phyloP scores from a whole-genome alignment of 2,329 filamentous ascomycete species.

The Plectosphaerella cucumerina region DNA sequence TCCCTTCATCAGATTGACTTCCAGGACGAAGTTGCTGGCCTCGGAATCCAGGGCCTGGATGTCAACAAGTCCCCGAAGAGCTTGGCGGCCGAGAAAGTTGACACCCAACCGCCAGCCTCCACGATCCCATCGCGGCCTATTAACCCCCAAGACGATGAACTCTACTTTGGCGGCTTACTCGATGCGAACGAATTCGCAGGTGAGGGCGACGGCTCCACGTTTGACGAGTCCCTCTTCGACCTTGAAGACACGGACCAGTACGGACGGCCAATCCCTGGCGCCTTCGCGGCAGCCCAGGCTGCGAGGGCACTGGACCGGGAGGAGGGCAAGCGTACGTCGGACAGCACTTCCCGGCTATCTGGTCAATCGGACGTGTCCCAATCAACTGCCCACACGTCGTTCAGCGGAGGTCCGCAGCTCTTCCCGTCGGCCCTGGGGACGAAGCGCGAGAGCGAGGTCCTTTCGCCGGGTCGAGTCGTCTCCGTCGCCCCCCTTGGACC shows the following conservation, averaged over 20 bases:
- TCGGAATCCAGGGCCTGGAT: slow-evolving; percentile 38
- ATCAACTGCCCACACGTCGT: slow-evolving; percentile 51
- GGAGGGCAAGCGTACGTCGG: slow-evolving; percentile 39
- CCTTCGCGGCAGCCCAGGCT: slow-evolving; percentile 50
- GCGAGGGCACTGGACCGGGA: slow-evolving; percentile 28
- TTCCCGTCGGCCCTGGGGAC: slow-evolving; percentile 4
- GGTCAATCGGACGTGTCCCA: slow-evolving; percentile 34
- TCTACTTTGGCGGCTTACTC: slow-evolving; percentile 58
- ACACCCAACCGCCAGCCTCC: background rate
- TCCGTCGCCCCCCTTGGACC: no score
- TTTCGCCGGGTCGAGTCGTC: slow-evolving; percentile 8
- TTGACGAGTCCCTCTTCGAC: slow-evolving; percentile 73
- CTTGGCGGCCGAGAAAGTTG: background rate
- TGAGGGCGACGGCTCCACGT: slow-evolving; percentile 50
- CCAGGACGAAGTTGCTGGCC: slow-evolving; percentile 24
- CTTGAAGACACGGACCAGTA: slow-evolving; percentile 60
- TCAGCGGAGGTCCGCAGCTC: slow-evolving; percentile 25
- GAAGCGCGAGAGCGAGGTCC: slow-evolving; percentile 6
- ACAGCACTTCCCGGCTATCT: slow-evolving; percentile 40
- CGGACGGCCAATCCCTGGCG: slow-evolving; percentile 55
- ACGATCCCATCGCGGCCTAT: background rate
- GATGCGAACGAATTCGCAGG: slow-evolving; percentile 40
- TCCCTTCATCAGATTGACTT: slow-evolving; percentile 4
- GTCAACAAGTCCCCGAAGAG: slow-evolving; percentile 8
- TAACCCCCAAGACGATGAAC: slow-evolving; percentile 62